Conservation (phyloP, 2,329 filamentous ascomycete genomes). For the Alternaria sp. region DNA sequence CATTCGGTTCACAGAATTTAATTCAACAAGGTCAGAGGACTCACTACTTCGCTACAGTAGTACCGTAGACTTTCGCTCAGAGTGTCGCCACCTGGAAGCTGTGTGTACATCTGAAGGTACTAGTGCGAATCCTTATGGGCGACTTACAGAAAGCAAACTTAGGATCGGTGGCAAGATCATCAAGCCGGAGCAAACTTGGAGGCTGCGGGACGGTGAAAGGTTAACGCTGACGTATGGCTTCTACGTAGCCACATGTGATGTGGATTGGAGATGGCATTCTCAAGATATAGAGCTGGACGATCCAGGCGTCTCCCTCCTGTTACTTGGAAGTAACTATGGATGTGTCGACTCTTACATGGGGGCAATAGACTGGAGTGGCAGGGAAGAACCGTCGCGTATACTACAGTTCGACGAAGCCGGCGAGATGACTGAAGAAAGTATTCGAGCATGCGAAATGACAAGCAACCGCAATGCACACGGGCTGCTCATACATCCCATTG, state of each 20-base stretch:
- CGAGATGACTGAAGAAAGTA: not conserved
- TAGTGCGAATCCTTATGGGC: not conserved
- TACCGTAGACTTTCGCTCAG: not conserved
- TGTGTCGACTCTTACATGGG: no score
- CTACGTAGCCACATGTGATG: rapidly evolving
- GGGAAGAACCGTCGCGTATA: not conserved
- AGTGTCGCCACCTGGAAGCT: not conserved
- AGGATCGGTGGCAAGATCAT: not conserved
- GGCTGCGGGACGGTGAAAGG: no score
- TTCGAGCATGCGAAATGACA: not conserved
- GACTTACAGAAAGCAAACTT: not conserved
- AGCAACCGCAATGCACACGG: not conserved
- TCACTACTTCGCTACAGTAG: no score
- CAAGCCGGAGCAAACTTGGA: not conserved
- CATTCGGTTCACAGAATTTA: not conserved
- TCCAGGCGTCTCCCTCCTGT: not conserved
- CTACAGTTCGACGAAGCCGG: not conserved
- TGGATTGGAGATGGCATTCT: not conserved
- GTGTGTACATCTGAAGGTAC: not conserved
- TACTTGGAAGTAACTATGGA: not conserved
- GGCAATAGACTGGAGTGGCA: no score
- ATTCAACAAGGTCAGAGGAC: not conserved
- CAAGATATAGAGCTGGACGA: not conserved
- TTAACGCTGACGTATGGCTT: not conserved
- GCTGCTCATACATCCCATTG: not conserved